Conservation (phyloP, 2,329 filamentous ascomycete genomes). For the Aspergillus neotritici region DNA sequence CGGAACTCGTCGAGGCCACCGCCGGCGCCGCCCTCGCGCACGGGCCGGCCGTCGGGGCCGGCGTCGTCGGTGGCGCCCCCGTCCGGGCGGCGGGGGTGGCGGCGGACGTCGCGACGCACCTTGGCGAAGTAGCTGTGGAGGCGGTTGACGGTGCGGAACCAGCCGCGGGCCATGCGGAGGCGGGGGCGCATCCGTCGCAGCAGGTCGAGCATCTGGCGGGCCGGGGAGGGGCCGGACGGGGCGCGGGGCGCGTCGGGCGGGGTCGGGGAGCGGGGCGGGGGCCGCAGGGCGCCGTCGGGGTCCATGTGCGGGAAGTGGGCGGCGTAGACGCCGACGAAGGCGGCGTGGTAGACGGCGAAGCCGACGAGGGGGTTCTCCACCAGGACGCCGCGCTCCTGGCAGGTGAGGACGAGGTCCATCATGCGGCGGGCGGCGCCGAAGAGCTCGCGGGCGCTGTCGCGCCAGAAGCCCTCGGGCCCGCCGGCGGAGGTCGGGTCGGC, state of each 20-base stretch:
- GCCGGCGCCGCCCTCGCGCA: slow-evolving; percentile 30
- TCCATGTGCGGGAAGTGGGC: slow-evolving; percentile 54
- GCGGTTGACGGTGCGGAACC: slow-evolving; percentile 42
- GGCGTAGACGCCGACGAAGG: slow-evolving; percentile 48
- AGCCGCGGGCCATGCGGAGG: slow-evolving; percentile 37
- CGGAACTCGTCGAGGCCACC: slow-evolving; percentile 36
- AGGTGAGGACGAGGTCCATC: slow-evolving; percentile 48
- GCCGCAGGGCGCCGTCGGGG: slow-evolving; percentile 43
- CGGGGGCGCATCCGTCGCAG: slow-evolving; percentile 39
- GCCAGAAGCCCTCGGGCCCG: slow-evolving; percentile 48
- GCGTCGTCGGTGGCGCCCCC: slow-evolving; percentile 25
- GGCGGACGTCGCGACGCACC: slow-evolving; percentile 35
- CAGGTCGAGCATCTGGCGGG: slow-evolving; percentile 34
- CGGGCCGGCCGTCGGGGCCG: slow-evolving; percentile 25
- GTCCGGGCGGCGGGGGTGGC: slow-evolving; percentile 29
- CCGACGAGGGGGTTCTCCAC: slow-evolving; percentile 53
- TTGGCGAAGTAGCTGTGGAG: slow-evolving; percentile 38
- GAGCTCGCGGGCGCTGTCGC: slow-evolving; percentile 45
- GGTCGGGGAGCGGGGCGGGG: not conserved
- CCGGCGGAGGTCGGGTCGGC: slow-evolving; percentile 32
- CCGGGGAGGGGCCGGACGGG: slow-evolving; percentile 24
- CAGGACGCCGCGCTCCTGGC: slow-evolving; percentile 46
- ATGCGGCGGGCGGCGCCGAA: slow-evolving; percentile 51
- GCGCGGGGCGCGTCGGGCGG: too few species aligned
- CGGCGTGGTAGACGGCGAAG: slow-evolving; percentile 52